Conservation (phyloP, 306 rosid genomes). For the Begonia peltatifolia region DNA sequence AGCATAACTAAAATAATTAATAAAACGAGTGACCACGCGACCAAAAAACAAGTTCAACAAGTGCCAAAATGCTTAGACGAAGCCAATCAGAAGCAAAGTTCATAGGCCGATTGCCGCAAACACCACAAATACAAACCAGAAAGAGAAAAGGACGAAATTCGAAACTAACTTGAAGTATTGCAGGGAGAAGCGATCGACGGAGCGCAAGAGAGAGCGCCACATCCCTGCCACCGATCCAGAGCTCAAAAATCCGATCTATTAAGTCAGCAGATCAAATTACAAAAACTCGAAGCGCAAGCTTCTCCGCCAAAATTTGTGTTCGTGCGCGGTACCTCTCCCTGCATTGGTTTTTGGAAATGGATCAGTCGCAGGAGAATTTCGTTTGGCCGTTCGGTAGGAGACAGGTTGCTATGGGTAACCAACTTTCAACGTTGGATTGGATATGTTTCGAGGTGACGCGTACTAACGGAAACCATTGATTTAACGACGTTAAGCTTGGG, state of each 20-base stretch:
- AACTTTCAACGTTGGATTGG: conserved; percentile 29
- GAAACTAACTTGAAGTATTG: conserved; percentile 48
- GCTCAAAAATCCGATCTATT: neutral
- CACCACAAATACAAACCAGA: neutral
- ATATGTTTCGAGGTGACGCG: too few relatives aligned
- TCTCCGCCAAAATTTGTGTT: neutral
- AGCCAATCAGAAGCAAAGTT: too few relatives aligned
- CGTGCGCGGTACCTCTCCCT: conserved; percentile 3
- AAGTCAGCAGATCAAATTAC: neutral
- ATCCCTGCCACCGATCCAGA: conserved; percentile 20
- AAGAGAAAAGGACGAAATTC: neutral
- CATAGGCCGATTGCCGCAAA: too few relatives aligned
- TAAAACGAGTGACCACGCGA: too few relatives aligned
- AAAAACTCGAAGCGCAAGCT: neutral
- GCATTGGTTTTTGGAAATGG: conserved; percentile 13
- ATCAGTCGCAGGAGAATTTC: conserved; percentile 6
- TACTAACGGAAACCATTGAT: too few relatives aligned
- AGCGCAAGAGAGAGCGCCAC: conserved; percentile 68
- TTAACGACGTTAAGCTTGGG: too few relatives aligned
- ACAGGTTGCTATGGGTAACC: conserved; percentile 16
- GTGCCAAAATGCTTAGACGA: too few relatives aligned
- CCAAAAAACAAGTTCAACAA: too few relatives aligned
- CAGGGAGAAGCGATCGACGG: conserved; percentile 75
- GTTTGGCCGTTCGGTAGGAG: conserved; percentile 31
- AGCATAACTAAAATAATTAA: too few relatives aligned